Base-by-base conservation (phyloP, 1,284 basidiomycete species). In the Pseudozyma thailandica region DNA sequence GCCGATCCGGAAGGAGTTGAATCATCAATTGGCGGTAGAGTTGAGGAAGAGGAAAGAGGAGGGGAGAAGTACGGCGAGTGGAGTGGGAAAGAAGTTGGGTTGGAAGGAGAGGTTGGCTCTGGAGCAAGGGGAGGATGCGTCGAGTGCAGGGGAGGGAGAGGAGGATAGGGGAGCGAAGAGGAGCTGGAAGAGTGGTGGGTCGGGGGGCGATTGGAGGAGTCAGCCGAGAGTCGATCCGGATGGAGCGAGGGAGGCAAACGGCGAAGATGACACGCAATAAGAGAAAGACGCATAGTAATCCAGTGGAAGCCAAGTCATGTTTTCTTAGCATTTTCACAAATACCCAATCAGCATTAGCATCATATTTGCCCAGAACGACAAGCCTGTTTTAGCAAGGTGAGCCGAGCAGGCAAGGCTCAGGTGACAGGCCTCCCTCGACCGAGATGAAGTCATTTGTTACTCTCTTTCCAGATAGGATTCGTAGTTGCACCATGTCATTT, bases 11-110 rank as follows among this genome's bases (percentile, higher is more conserved):
- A 65, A 72, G 38, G 59, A 79, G 50, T 54, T 82, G 45, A 58
- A 78, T 27, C 79, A 81, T 26, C 71, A 82, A 49, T 56, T 78
- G 7, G 64, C 74, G 16, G 77, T 81, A 13, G 80, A 82, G 46
- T 52, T 75, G 27, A 33, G 69, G 10, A 61, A 55, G 56, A 47
- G 72, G 8, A 72, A 66, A 16, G 50, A 63, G 27, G 68, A 75
- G 15, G 49, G 56, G 8, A 56, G 52, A 12, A 41, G 42, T 2
- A 60, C 56, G 5, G 57, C 64, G 7, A 50, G 33, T n/a, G 58
- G 57, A 3, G 46, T 55, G 15, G 59, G 43, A 28, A 56, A 56
- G 44, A 53, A 52, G 26, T 15, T 71, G 26, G 68, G 68, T 10
- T 71, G 68, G 68, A 71, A 71, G 42, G 68, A 71, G 16, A 50